Evolutionary conservation across 208 protist genomes (phyloP), one percentile per base, ranked within the genome.

Genomic region (Crithidia acanthocephali): DNA sequence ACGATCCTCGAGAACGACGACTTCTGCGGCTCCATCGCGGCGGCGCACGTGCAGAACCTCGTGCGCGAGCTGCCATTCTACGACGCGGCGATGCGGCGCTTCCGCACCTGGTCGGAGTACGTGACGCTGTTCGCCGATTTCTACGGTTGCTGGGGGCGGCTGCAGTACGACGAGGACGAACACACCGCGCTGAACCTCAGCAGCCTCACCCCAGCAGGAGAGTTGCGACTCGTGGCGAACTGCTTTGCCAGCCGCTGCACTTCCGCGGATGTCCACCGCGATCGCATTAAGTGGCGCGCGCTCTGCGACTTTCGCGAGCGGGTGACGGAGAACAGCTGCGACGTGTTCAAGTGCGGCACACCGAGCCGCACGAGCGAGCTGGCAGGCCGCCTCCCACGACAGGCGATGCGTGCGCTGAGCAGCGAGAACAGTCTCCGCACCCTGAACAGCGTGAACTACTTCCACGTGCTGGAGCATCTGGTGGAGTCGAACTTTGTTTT

Each of bases 21-120:
- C 47, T 84, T 82, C 64, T 85, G 83, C 50, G 90, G 86, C 20
- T 92, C 85, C 16, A 58, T 95, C 30, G 67, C 80, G 0, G 79
- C 81, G 13, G 82, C 85, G 42, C 83, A 92, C 74, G 58, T 93
- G 13, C 87, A 93, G 53, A 95, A 95, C 68, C 67, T 86, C 28
- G 87, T 93, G 51, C 75, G 79, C 20, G 81, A 84, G 15, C 62
- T 95, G 2, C 90, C 87, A 0, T 93, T 89, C 68, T 93, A 90
- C 78, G 57, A 40, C 0, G 45, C 56, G 0, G 83, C 53, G 35
- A 87, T 89, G 79, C 69, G 32, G 32, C 83, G 85, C 1, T 91
- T 91, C 50, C 44, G 60, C 22, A 91, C 80, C 20, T 94, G 89
- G 86, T 81, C 74, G 20, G 53, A 82, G 32, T 90, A 80, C 74